phyloP scores from a whole-genome alignment of 169 alveolate genomes.

The Hepatocystis sp. region DNA sequence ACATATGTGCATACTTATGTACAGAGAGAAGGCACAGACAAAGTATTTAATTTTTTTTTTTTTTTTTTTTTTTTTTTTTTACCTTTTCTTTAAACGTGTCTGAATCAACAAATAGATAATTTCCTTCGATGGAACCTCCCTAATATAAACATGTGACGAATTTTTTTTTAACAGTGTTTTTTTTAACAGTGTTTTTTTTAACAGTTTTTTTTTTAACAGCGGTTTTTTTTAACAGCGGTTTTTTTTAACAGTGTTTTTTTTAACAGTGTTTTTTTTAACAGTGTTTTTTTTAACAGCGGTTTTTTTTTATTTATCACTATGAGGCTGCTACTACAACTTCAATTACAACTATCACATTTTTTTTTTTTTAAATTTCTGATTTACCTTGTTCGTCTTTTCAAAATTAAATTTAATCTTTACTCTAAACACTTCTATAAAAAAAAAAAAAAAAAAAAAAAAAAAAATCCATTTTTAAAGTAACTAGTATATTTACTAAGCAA shows the following conservation, averaged over 20 bases:
- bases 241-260: too few relatives aligned
- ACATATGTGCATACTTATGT: not conserved
- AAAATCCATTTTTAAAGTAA: not conserved
- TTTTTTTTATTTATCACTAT: not conserved
- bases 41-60: not conserved
- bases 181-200: too few relatives aligned
- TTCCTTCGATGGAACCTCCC: slow-evolving; percentile 55
- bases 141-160: slow-evolving; percentile 1
- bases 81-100: slow-evolving; percentile 38
- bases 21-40: not conserved
- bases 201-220: too few relatives aligned
- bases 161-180: too few relatives aligned
- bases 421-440: slow-evolving; percentile 40
- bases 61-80: slow-evolving; percentile 1
- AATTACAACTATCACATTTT: not conserved
- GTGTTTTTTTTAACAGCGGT: too few relatives aligned
- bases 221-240: not conserved
- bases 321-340: not conserved
- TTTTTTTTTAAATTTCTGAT: not conserved
- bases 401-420: slow-evolving; percentile 22
- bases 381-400: slow-evolving; percentile 46
- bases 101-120: slow-evolving; percentile 49
- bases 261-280: too few relatives aligned
- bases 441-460: too few relatives aligned
- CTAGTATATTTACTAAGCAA: not conserved